Percentiles rank a stretch among this genome's conserved stretches.
Conservation (phyloP, 495 filamentous ascomycete species). For the Hypoxylon perforatum region DNA sequence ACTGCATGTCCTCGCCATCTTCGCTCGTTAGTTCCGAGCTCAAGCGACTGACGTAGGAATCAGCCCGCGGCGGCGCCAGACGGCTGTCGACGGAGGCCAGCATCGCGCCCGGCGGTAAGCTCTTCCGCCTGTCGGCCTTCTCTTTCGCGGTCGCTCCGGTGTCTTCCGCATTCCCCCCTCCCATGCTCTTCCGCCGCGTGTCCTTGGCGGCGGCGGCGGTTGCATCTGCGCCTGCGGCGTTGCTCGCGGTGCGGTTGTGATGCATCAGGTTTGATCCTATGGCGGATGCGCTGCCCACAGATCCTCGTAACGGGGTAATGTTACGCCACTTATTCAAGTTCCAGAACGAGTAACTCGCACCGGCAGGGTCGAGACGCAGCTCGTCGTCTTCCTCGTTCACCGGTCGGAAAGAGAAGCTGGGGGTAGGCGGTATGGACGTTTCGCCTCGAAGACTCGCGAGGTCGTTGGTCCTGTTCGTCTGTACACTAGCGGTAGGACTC, state of each 20-base stretch:
- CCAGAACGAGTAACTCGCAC: conserved; percentile 54
- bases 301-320: conserved; percentile 45
- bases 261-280: conserved; percentile 11
- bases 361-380: conserved; percentile 40
- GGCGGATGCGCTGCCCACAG: conserved; percentile 20
- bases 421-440: conserved; percentile 43
- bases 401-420: conserved; percentile 55
- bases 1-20: conserved; percentile 48
- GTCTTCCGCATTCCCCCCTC: conserved; percentile 9
- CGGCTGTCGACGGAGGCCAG: conserved; percentile 23
- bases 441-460: conserved; percentile 24
- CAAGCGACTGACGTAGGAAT: conserved; percentile 43
- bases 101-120: conserved; percentile 15
- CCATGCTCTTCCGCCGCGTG: conserved; percentile 31
- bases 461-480: conserved; percentile 29
- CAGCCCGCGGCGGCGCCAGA: conserved; percentile 20
- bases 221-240: conserved; percentile 9
- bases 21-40: conserved; percentile 52
- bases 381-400: conserved; percentile 43
- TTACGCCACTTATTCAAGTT: conserved; percentile 58
- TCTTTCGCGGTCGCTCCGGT: neutral
- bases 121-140: conserved; percentile 34
- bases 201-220: conserved; percentile 12
- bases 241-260: conserved; percentile 26
- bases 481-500: conserved; percentile 29